These are phyloP conservation scores for Lasiosphaeris hirsuta DNA, from an alignment of 495 filamentous ascomycete genomes.

Conservation along the genomic window DNA sequence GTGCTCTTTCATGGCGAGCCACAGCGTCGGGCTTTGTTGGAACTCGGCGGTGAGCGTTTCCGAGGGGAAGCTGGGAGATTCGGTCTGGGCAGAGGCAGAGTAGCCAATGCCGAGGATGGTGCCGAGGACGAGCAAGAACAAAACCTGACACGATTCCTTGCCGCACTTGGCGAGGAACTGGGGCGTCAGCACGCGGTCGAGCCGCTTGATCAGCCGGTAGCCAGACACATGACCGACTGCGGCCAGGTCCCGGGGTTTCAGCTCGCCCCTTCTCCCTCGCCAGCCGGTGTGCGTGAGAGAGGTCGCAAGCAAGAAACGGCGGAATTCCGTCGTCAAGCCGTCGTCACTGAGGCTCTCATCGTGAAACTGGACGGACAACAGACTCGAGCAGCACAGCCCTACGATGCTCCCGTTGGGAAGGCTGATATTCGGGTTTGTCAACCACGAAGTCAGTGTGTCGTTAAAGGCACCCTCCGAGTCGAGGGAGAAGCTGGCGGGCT, in stretches of 20 bases:
- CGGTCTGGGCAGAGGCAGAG: constrained; percentile 1
- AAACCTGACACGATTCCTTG: constrained; percentile 21
- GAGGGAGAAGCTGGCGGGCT: constrained; percentile 21
- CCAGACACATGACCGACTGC: constrained; percentile 25
- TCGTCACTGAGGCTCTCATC: constrained; percentile 15
- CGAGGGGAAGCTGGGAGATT: constrained; percentile 6
- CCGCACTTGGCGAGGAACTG: constrained; percentile 22
- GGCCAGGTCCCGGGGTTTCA: constrained; percentile 10
- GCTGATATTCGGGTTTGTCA: constrained; percentile 22
- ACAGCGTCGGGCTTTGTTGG: constrained; percentile 31
- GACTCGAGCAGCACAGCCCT: constrained; percentile 28
- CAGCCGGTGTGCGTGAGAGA: constrained; percentile 26
- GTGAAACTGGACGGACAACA: constrained; percentile 26
- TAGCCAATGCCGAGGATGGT: constrained; percentile 26
- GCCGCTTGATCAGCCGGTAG: constrained; percentile 23
- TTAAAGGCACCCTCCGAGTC: constrained; percentile 19
- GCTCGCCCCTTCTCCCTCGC: background rate
- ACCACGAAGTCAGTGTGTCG: constrained; percentile 25
- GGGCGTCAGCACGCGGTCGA: constrained; percentile 30
- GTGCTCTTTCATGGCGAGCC: constrained; percentile 33
- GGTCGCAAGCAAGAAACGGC: constrained; percentile 26
- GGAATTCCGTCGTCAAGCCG: constrained; percentile 25
- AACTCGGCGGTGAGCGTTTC: constrained; percentile 14
- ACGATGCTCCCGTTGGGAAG: constrained; percentile 30
- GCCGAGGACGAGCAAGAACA: constrained; percentile 33